phyloP scores from a whole-genome alignment of 140 eudicot genomes.

The Ambrosia hybrid region DNA sequence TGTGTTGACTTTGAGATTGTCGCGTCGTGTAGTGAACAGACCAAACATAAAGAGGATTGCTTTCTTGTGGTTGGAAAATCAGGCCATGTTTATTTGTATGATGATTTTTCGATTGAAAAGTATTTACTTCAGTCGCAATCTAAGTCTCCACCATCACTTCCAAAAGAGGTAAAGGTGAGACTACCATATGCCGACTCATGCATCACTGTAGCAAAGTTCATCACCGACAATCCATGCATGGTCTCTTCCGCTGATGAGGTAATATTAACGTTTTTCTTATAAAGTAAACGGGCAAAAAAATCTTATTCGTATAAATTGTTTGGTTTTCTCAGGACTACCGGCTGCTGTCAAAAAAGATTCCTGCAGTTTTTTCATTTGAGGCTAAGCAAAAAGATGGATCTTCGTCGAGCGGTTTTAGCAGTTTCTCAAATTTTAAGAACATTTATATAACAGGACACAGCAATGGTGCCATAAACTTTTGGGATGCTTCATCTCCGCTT shows the following conservation, averaged over 20 bases:
- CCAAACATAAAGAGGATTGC: slow-evolving; percentile 60
- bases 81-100: slow-evolving; percentile 64
- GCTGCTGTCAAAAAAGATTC: slow-evolving; percentile 40
- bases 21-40: slow-evolving; percentile 47
- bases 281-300: slow-evolving; percentile 1
- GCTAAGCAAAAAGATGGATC: slow-evolving; percentile 58
- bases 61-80: slow-evolving; percentile 76
- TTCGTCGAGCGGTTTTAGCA: slow-evolving; percentile 40
- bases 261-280: neutral
- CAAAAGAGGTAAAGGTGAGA: slow-evolving; percentile 67
- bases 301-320: slow-evolving; percentile 1
- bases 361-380: slow-evolving; percentile 63
- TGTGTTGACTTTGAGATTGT: slow-evolving; percentile 72
- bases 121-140: slow-evolving; percentile 69
- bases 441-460: slow-evolving; percentile 85
- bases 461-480: slow-evolving; percentile 79
- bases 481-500: slow-evolving; percentile 88
- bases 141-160: slow-evolving; percentile 80
- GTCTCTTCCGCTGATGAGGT: slow-evolving; percentile 65
- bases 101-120: slow-evolving; percentile 71
- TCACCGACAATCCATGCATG: slow-evolving; percentile 61
- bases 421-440: slow-evolving; percentile 73
- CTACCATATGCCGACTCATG: slow-evolving; percentile 69
- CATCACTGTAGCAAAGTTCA: slow-evolving; percentile 61
- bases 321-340: slow-evolving; percentile 43